Conservation (phyloP, 331 rosid species). For the Rosa hybrid region DNA sequence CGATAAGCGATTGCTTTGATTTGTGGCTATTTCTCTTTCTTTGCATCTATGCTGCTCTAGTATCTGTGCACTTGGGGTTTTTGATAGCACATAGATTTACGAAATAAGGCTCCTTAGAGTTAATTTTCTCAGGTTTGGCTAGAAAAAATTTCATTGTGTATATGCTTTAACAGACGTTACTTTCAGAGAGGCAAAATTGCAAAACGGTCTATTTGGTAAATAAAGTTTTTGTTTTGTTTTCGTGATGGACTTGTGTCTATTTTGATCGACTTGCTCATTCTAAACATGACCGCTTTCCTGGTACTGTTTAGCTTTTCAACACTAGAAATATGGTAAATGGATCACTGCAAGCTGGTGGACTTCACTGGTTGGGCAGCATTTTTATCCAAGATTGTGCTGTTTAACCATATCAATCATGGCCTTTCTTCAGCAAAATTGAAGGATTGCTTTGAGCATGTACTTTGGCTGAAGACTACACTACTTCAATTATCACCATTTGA, state of each 20-base stretch:
- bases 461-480: neutral
- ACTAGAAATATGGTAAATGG: neutral
- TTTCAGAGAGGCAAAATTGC: neutral
- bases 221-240: neutral
- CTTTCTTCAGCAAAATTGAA: neutral
- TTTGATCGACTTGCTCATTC: neutral
- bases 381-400: neutral
- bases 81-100: neutral
- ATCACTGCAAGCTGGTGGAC: slow-evolving; percentile 18
- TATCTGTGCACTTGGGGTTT: neutral
- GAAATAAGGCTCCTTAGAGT: too few relatives aligned
- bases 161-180: neutral
- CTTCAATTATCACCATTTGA: neutral
- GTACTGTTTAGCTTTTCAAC: neutral
- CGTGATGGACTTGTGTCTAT: neutral
- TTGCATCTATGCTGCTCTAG: too few relatives aligned
- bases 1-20: too few relatives aligned
- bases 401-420: neutral
- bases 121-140: neutral
- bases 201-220: neutral
- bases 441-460: neutral
- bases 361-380: slow-evolving; percentile 6
- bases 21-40: too few relatives aligned
- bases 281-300: neutral
- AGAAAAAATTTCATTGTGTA: neutral